These are phyloP conservation scores for Laetiporus sulphureus DNA, from an alignment of 1,284 basidiomycete species.

Conservation along the genomic window DNA sequence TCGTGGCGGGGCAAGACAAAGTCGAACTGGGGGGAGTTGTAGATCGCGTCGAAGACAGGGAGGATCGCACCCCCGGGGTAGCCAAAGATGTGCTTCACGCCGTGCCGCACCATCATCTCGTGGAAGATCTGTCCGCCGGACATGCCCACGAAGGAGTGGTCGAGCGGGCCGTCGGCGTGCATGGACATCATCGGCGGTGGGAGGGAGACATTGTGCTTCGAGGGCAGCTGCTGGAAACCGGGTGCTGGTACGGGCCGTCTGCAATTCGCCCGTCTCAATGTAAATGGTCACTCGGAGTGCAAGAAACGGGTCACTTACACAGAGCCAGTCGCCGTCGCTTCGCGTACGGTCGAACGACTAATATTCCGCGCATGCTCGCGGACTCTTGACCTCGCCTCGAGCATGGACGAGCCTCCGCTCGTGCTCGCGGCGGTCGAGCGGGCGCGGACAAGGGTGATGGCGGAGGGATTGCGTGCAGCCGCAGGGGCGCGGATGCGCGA, in stretches of 20 bases:
- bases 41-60: conserved; percentile 98
- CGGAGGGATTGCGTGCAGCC: conserved; percentile 35
- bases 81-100: conserved; percentile 95
- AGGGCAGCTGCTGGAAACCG: conserved; percentile 60
- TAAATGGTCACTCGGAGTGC: neutral
- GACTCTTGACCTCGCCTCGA: conserved; percentile 69
- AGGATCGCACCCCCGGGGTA: conserved; percentile 98
- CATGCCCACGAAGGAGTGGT: conserved; percentile 86
- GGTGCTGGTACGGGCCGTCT: conserved; percentile 65
- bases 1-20: conserved; percentile 96
- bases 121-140: conserved; percentile 98
- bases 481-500: conserved; percentile 36
- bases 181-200: conserved; percentile 38
- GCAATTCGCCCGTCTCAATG: conserved; percentile 10
- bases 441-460: conserved; percentile 38
- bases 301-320: conserved; percentile 36
- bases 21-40: conserved; percentile 93
- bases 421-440: conserved; percentile 41
- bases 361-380: conserved; percentile 60
- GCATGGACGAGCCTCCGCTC: conserved; percentile 37
- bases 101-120: conserved; percentile 98
- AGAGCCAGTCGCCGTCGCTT: conserved; percentile 53
- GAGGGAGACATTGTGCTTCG: conserved; percentile 42
- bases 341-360: conserved; percentile 54
- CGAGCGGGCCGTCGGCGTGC: conserved; percentile 45